Evolutionary conservation across 176 grass and related monocot species (phyloP).

Genomic region (Phragmites australis): DNA sequence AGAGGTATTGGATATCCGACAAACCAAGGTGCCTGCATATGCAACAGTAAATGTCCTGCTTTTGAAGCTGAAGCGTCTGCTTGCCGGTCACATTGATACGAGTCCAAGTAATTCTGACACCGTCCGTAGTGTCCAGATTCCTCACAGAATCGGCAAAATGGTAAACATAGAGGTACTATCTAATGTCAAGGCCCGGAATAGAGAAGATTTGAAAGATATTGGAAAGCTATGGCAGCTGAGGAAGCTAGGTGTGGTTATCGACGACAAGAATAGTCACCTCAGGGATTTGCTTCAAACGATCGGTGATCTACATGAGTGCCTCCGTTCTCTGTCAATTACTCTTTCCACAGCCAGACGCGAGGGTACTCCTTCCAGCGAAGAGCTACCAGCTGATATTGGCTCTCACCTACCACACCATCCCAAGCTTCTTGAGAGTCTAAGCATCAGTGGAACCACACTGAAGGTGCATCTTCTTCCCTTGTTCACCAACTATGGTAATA

Average conservation of each 20-base stretch:
- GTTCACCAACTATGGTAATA: fast-evolving
- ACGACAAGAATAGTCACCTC: neutral
- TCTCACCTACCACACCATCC: too few species aligned
- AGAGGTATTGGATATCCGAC: slow-evolving; percentile 38
- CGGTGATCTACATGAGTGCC: neutral
- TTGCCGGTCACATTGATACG: neutral
- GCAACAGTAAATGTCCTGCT: neutral
- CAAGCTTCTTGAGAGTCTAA: slow-evolving; percentile 27
- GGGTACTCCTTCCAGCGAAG: neutral
- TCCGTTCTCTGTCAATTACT: slow-evolving; percentile 14
- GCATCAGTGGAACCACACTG: neutral
- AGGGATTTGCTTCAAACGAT: neutral
- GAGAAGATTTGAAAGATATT: neutral
- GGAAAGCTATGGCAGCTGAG: slow-evolving; percentile 13
- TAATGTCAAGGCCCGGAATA: neutral
- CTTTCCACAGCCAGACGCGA: fast-evolving
- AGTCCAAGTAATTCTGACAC: too few species aligned
- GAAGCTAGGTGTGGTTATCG: slow-evolving; percentile 31
- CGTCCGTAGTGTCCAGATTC: neutral
- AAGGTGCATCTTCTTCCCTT: neutral
- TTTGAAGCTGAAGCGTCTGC: slow-evolving; percentile 28
- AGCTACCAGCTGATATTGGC: neutral
- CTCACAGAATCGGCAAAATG: neutral
- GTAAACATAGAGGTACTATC: neutral
- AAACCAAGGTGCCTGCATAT: neutral